Base-by-base conservation (phyloP, 1,284 basidiomycete genomes). In the Heterobasidion occidentale region DNA sequence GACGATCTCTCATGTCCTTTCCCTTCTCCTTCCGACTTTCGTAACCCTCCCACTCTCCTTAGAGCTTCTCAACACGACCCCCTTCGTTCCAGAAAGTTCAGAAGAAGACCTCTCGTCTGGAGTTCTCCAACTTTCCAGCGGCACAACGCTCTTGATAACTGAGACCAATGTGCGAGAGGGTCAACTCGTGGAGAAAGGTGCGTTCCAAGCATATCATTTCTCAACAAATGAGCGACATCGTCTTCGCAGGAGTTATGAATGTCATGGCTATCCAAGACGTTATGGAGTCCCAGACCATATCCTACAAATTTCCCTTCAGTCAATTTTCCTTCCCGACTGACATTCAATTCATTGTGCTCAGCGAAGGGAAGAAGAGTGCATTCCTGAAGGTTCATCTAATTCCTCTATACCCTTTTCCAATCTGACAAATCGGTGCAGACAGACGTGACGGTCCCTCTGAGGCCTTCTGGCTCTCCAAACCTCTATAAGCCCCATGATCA, bases 291-390 rank as follows among this genome's bases (percentile, higher is more conserved):
- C 91, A 92, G 64, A 86, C 81, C 2, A 70, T 94, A n/a, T 75
- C 83, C 11, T 94, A 94, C 67, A 70, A 78, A 36, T 94, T 94
- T 68, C 92, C 92, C 0, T 94, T 82, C 70, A 88, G 84, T 63
- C 74, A 67, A 56, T 92, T 89, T 65, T 74, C 81, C 11, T 91
- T 94, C 64, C 78, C 86, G 34, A 91, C 89, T 1, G 90, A 93
- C 62, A 72, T 91, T 19, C 75, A 70, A 45, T 80, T 88, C 57
- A 62, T 94, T 33, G 71, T 91, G 0, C 67, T 90, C 7, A 79
- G 79, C 51, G 78, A 86, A 60, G 89, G 91, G 36, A 79, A 78
- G 62, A 80, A 79, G 67, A 85, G 84, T 61, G 72, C 82, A 2
- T 83, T 90, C 65, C 83, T 88, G 67, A 76, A 82, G 77, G 84